Evolutionary conservation across 768 basidiomycete species (phyloP).

Genomic region (Amanita molliuscula): DNA sequence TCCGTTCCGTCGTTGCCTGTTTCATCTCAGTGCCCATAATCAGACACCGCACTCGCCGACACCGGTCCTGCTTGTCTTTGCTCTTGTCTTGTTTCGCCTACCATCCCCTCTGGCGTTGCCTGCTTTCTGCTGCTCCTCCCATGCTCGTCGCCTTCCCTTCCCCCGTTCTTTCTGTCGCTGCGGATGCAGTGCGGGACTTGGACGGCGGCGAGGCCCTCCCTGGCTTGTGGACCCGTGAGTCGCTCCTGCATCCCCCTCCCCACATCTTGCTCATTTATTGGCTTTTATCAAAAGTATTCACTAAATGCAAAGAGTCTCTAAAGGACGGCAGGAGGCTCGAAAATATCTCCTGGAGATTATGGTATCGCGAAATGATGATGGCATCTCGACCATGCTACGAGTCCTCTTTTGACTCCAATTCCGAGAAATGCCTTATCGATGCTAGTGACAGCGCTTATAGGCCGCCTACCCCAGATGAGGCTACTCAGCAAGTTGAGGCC

Average conservation of each 20-base stretch:
- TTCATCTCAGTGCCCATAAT: constrained; percentile 4
- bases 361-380: constrained; percentile 53
- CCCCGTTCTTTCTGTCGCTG: constrained; percentile 56
- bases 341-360: constrained; percentile 82
- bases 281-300: constrained; percentile 47
- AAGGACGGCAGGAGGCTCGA: constrained; percentile 76
- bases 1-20: neutral
- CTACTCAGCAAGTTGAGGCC: neutral
- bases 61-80: constrained; percentile 6
- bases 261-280: constrained; percentile 1
- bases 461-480: constrained; percentile 11
- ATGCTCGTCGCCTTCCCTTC: constrained; percentile 47
- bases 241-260: constrained; percentile 1
- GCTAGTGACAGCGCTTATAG: constrained; percentile 9
- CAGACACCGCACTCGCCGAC: constrained; percentile 3
- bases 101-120: neutral
- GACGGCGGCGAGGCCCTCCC: constrained; percentile 59
- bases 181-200: constrained; percentile 57
- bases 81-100: neutral
- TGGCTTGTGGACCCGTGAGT: constrained; percentile 60
- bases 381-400: neutral
- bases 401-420: constrained; percentile 8
- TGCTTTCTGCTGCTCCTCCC: constrained; percentile 3
- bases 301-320: constrained; percentile 72
- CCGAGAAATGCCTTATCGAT: constrained; percentile 4